Evolutionary conservation across 192 early-diverging fungal species (phyloP).

Genomic region (Coemansia guatemalensis): DNA sequence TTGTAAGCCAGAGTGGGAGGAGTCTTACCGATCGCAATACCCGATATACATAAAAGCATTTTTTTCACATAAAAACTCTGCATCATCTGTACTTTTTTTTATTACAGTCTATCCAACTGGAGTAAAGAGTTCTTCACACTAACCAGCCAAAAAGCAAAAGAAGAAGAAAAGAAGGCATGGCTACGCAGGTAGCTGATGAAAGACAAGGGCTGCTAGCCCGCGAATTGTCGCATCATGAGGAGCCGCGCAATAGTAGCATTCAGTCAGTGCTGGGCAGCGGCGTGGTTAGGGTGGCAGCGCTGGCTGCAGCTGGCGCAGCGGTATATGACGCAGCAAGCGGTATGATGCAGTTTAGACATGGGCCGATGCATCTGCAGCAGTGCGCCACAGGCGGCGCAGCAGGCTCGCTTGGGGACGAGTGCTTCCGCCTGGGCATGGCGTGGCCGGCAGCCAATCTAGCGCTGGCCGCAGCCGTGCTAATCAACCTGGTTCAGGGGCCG

Average conservation of each 20-base stretch:
- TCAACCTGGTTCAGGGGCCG: constrained; percentile 6
- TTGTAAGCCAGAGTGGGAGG: not conserved
- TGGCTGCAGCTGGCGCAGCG: constrained; percentile 1
- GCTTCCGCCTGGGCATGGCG: constrained; percentile 31
- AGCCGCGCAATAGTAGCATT: not conserved
- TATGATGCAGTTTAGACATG: not conserved
- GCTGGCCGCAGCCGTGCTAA: constrained; percentile 7
- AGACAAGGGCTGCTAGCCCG: not conserved
- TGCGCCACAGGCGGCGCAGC: constrained; percentile 4
- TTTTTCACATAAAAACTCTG: not conserved
- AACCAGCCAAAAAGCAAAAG: not conserved
- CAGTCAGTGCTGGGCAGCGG: not conserved
- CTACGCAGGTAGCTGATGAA: not conserved
- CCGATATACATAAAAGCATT: not conserved
- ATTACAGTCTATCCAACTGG: too few relatives aligned
- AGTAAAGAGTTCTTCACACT: not conserved
- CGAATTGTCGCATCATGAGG: not conserved
- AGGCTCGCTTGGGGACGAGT: constrained; percentile 23
- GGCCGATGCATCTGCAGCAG: constrained; percentile 6
- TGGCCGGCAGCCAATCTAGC: constrained; percentile 30
- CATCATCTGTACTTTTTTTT: not conserved
- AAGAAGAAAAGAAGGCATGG: not conserved
- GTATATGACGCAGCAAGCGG: not conserved
- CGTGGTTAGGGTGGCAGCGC: not conserved
- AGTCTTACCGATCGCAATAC: too few relatives aligned